Base-by-base conservation (phyloP, 139 green algal genomes). In the Chlorella sp. region DNA sequence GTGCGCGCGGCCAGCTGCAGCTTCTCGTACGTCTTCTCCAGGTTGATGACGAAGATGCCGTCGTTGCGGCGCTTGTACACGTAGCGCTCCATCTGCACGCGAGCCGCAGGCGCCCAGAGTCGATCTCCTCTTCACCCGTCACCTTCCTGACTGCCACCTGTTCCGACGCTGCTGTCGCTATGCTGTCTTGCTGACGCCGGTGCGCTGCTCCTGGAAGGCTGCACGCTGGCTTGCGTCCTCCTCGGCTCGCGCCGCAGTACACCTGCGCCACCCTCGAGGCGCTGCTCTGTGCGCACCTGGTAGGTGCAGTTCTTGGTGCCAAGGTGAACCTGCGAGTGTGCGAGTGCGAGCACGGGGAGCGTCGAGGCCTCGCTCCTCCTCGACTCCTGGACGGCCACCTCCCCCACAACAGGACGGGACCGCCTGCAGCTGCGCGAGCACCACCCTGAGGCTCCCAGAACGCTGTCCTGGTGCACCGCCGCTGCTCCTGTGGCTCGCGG, bases 11-110 rank as follows among this genome's bases (percentile, higher is more conserved):
- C 96, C 84, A 99, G 84, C 88, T 96, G 88, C 76, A 99, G 91
- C 91, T 99, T 99, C 78, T 99, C 92, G 87, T 93, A 99, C 1
- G 95, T 99, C 89, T 97, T 97, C 76, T 88, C 89, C 81, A 99
- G 88, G 91, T 99, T 98, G 85, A 99, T 96, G 51, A 99, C 88
- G 79, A 95, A 97, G 77, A 99, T 96, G 71, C 95, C 92, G 76
- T 96, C 93, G 34, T 83, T 68, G 27, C 82, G 80, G 67, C 93
- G 89, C 69, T 86, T 84, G 86, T 92, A 93, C 55, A 95, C 84
- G 74, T 99, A 99, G 65, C 95, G 88, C 86, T 98, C 93, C 95
- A 99, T 99, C 86, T 96, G 86, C 33, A 50, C 10, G 20, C 14
- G 51, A 51, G 42, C 10, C 42, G 17, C 42, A 26, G 42, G 42